Evolutionary conservation across 306 rosid genomes (phyloP).

Genomic region (Castanea sativa): DNA sequence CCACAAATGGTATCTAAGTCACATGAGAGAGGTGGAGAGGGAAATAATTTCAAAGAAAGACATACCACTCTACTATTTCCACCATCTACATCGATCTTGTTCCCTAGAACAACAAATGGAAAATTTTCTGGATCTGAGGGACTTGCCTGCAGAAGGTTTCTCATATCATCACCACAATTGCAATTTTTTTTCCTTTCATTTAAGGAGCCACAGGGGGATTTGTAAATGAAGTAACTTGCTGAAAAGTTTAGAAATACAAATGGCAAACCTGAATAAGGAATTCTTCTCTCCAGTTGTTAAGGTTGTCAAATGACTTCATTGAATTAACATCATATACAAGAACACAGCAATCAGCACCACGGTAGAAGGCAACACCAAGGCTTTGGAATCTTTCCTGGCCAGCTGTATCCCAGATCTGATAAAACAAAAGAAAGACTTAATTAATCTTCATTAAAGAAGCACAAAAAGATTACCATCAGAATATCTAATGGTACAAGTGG

Average conservation of each 20-base stretch:
- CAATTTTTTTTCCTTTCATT: not conserved
- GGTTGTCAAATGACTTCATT: slow-evolving; percentile 94
- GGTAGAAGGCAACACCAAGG: slow-evolving; percentile 98
- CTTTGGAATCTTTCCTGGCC: slow-evolving; percentile 99
- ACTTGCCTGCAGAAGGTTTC: slow-evolving; percentile 72
- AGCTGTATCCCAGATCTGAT: slow-evolving; percentile 98
- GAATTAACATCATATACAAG: slow-evolving; percentile 98
- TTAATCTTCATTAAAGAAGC: not conserved
- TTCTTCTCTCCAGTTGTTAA: slow-evolving; percentile 98
- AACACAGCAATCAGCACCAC: slow-evolving; percentile 99
- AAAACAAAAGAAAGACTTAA: slow-evolving; percentile 4
- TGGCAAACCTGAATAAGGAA: slow-evolving; percentile 82
- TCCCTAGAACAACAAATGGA: slow-evolving; percentile 96
- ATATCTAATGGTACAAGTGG: not conserved
- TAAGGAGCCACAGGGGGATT: not conserved
- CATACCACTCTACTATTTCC: slow-evolving; percentile 98
- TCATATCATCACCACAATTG: slow-evolving; percentile 13
- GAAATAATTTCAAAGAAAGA: slow-evolving; percentile 8
- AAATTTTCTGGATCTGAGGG: slow-evolving; percentile 99
- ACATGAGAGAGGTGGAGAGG: slow-evolving; percentile 3
- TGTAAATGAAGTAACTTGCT: not conserved
- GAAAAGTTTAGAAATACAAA: not conserved
- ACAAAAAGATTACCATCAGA: not conserved
- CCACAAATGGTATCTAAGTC: not conserved
- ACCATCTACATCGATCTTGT: slow-evolving; percentile 94